Base-by-base conservation (phyloP, 345 rosid genomes). In the Corymbia maculata region DNA sequence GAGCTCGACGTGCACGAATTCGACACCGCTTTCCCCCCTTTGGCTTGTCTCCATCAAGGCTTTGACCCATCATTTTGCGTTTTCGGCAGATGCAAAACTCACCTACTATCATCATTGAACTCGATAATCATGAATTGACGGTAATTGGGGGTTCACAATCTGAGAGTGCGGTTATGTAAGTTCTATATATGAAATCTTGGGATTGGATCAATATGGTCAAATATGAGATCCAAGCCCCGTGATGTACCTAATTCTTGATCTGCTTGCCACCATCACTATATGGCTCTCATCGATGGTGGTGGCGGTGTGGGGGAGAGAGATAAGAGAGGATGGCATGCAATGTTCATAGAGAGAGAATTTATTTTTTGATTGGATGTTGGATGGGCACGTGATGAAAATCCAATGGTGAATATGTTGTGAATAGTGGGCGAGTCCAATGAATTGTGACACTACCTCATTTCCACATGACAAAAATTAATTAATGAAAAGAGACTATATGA, bases 221-320 rank as follows among this genome's bases (percentile, higher is more conserved):
- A 30, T 2, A 2, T 61, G 13, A 3, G 68, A 28, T 28, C 1
- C 32, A 4, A 12, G 32, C 15, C 12, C 32, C 8, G 32, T 0
- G 68, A 30, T 61, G 3, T 55, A 55, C 61, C 61, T 1, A 12
- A 8, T 12, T 55, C 61, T 22, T 55, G 28, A 55, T 55, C 28
- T 36, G 42, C 51, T 50, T 13, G 13, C 51, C 51, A 9, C 51
- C 10, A 50, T 50, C 51, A 50, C 51, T 50, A 50, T 50, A 50
- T 50, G 51, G 51, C 13, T 28, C 68, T 61, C 4, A 61, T 28
- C 32, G 32, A 26, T 61, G 68, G 16, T 15, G 28, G 24, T 0
- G 6, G 30, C 3, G 12, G 15, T 4, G 2, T 61, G 4, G 32
- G 68, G 7, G 68, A 61, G 68, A 52, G 57, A 28, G 30, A 61